Percentiles rank a stretch among this genome's conserved stretches.
Evolutionary conservation across 148 eudicot species (phyloP).

Genomic region (Suaeda aralocaspica): DNA sequence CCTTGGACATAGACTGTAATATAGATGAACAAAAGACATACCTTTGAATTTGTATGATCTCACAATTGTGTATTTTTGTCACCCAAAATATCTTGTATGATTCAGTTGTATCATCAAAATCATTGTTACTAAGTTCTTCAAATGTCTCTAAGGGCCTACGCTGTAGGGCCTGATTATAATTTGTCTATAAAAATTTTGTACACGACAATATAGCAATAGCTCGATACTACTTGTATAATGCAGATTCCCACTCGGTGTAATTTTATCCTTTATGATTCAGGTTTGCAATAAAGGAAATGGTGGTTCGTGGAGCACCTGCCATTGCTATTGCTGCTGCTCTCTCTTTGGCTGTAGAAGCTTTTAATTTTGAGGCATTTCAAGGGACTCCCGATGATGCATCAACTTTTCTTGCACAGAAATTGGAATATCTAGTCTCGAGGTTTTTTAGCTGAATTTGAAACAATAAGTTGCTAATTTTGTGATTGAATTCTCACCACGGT

Average conservation of each 20-base stretch:
- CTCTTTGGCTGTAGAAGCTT: constrained; percentile 79
- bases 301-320: constrained; percentile 99
- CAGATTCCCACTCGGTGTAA: not conserved
- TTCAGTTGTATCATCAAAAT: not conserved
- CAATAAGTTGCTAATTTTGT: no score
- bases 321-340: constrained; percentile 97
- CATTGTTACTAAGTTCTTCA: not conserved
- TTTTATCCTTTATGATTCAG: constrained; percentile 28
- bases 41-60: not conserved
- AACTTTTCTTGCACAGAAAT: constrained; percentile 43
- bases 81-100: not conserved
- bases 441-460: constrained; percentile 20
- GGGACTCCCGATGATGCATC: constrained; percentile 65
- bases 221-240: not conserved
- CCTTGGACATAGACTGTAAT: no score
- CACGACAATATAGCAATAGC: no score
- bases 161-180: not conserved
- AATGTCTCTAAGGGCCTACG: not conserved
- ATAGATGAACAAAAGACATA: no score
- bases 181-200: not conserved
- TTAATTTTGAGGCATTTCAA: constrained; percentile 41
- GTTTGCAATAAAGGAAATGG: constrained; percentile 89
- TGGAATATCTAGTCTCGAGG: constrained; percentile 96
- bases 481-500: no score
- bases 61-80: not conserved